Percentiles rank a stretch among this genome's conserved stretches.
These are phyloP conservation scores for Pezizomycotina sp. DNA, from an alignment of 2,329 filamentous ascomycete genomes.

Conservation along the genomic window DNA sequence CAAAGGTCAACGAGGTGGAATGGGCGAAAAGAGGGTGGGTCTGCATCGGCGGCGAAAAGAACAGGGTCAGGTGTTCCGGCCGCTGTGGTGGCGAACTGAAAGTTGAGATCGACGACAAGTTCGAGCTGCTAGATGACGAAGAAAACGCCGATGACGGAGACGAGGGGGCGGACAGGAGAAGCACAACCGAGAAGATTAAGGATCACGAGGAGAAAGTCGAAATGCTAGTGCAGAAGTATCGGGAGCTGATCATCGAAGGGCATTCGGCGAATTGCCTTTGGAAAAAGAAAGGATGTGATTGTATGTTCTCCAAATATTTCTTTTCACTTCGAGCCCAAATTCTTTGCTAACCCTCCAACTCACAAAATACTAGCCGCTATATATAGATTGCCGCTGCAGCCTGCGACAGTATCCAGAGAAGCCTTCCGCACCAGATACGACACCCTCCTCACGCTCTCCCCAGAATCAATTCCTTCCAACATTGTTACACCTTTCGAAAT, in stretches of 20 bases:
- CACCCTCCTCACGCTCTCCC: slow-evolving; percentile 38
- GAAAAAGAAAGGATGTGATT: slow-evolving; percentile 74
- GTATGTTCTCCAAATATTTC: slow-evolving; percentile 32
- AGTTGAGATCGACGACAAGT: slow-evolving; percentile 48
- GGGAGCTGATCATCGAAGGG: slow-evolving; percentile 51
- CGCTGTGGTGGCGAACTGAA: slow-evolving; percentile 72
- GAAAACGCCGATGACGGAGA: slow-evolving; percentile 29
- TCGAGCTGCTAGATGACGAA: slow-evolving; percentile 42
- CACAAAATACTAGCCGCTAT: slow-evolving; percentile 38
- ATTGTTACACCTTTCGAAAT: slow-evolving; percentile 24
- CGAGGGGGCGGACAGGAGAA: slow-evolving; percentile 19
- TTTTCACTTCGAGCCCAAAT: too few relatives aligned
- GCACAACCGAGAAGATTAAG: slow-evolving; percentile 29
- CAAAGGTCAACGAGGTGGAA: slow-evolving; percentile 69
- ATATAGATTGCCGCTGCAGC: slow-evolving; percentile 39
- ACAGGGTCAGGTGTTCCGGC: slow-evolving; percentile 59
- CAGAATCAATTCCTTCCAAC: slow-evolving; percentile 28
- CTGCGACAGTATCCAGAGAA: slow-evolving; percentile 28
- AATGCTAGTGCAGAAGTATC: slow-evolving; percentile 60
- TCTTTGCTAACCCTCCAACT: slow-evolving; percentile 7
- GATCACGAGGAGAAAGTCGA: slow-evolving; percentile 35
- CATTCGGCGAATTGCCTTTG: slow-evolving; percentile 75
- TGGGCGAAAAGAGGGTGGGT: slow-evolving; percentile 92
- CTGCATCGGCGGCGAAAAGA: slow-evolving; percentile 56
- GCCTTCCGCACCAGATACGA: slow-evolving; percentile 31